These are phyloP conservation scores for Acmispon strigosus DNA, from an alignment of 306 rosid species.

Conservation along the genomic window DNA sequence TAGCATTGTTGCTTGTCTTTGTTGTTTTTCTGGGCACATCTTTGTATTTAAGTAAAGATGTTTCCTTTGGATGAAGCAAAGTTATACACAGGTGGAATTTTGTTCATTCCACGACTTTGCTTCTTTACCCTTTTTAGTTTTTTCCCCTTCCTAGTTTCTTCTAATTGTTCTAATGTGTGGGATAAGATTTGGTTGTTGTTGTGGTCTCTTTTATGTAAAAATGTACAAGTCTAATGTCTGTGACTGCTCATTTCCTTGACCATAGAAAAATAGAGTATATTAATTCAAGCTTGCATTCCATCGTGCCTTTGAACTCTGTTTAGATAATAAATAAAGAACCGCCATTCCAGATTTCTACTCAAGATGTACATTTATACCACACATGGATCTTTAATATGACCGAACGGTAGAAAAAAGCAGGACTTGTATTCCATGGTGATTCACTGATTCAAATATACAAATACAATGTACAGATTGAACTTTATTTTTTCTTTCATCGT, in stretches of 20 bases:
- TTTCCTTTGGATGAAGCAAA: background rate
- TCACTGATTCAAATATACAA: background rate
- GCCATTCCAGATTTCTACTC: background rate
- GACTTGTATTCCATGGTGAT: background rate
- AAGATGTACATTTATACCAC: too few relatives aligned
- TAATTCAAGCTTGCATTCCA: background rate
- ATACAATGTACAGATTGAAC: background rate
- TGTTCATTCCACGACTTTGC: background rate
- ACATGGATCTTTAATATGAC: background rate
- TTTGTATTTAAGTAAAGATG: background rate
- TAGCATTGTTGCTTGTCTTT: constrained; percentile 26
- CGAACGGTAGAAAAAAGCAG: background rate
- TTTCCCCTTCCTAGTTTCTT: background rate
- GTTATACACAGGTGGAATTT: background rate
- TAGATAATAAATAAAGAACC: background rate
- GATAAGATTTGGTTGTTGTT: background rate
- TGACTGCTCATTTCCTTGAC: background rate
- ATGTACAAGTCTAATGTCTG: background rate
- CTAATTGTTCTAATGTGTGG: background rate
- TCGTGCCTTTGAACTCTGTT: background rate
- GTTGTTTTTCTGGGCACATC: background rate
- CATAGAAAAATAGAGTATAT: background rate
- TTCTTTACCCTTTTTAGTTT: background rate
- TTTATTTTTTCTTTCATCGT: background rate
- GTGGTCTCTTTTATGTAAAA: background rate